Conservation (phyloP, 768 basidiomycete genomes). For the Russula vinacea region DNA sequence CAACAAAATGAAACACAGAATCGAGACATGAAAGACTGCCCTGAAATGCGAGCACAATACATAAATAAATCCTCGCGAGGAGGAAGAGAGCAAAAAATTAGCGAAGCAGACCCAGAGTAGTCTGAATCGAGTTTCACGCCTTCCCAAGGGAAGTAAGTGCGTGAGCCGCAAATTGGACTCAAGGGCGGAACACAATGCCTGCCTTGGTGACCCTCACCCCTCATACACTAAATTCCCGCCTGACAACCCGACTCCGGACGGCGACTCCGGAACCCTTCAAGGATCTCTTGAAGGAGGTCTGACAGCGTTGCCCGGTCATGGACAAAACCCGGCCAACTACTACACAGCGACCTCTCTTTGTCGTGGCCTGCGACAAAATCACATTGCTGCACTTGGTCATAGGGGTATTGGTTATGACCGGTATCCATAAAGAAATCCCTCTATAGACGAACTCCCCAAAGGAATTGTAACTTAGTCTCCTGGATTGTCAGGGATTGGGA, state of each 20-base stretch:
- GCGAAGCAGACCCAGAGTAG: constrained; percentile 61
- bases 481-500: no score
- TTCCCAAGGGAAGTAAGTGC: constrained; percentile 26
- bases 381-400: no score
- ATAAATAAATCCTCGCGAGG: constrained; percentile 30
- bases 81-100: constrained; percentile 37
- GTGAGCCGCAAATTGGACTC: constrained; percentile 67
- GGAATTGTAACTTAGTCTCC: no score
- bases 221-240: constrained; percentile 28
- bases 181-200: constrained; percentile 43
- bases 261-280: neutral
- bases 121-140: constrained; percentile 64
- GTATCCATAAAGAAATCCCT: no score
- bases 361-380: no score
- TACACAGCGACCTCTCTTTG: no score
- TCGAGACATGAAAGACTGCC: neutral
- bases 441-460: no score
- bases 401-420: no score
- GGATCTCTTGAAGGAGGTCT: neutral
- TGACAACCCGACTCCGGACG: constrained; percentile 1
- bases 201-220: constrained; percentile 26
- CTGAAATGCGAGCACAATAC: no score
- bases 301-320: neutral
- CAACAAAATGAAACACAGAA: neutral
- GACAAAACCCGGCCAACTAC: neutral